These are phyloP conservation scores for Kalmusia sp. DNA, from an alignment of 2,329 filamentous ascomycete species.

Conservation along the genomic window DNA sequence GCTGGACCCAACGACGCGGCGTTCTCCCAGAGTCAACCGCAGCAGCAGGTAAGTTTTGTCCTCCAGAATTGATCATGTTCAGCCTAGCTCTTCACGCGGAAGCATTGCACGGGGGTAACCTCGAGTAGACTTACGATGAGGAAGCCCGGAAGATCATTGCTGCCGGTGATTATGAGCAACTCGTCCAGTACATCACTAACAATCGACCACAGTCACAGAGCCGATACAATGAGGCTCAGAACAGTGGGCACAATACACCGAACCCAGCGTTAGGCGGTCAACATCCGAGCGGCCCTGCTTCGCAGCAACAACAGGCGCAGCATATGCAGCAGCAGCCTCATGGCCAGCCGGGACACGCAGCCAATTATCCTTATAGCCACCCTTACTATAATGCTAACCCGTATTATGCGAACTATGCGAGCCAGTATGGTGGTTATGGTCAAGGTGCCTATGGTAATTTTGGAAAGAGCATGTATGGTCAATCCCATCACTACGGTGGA, in stretches of 20 bases:
- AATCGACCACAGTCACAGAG: constrained; percentile 60
- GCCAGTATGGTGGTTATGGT: constrained; percentile 64
- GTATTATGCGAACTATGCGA: constrained; percentile 69
- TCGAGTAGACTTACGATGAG: constrained; percentile 4
- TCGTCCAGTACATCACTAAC: constrained; percentile 21
- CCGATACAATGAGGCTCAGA: constrained; percentile 77
- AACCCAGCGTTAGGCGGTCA: constrained; percentile 73
- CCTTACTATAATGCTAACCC: constrained; percentile 67
- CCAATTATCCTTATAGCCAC: constrained; percentile 58
- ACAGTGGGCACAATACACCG: constrained; percentile 89
- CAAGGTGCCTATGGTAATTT: constrained; percentile 59
- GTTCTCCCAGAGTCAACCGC: constrained; percentile 68
- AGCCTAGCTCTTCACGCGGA: not conserved
- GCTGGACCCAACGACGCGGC: constrained; percentile 65
- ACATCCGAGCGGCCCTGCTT: constrained; percentile 57
- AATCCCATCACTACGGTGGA: constrained; percentile 65
- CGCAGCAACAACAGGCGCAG: constrained; percentile 47
- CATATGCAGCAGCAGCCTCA: constrained; percentile 60
- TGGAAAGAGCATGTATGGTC: constrained; percentile 67
- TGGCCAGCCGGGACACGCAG: constrained; percentile 52
- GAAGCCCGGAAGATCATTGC: not conserved
- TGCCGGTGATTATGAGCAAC: constrained; percentile 10
- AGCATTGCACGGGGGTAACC: constrained; percentile 5
- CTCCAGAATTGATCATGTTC: not conserved
- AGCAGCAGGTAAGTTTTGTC: constrained; percentile 58